Evolutionary conservation across 108 stramenopile genomes (phyloP), one percentile per base, ranked within the genome.

Genomic region (Stephanodiscus minutulus): DNA sequence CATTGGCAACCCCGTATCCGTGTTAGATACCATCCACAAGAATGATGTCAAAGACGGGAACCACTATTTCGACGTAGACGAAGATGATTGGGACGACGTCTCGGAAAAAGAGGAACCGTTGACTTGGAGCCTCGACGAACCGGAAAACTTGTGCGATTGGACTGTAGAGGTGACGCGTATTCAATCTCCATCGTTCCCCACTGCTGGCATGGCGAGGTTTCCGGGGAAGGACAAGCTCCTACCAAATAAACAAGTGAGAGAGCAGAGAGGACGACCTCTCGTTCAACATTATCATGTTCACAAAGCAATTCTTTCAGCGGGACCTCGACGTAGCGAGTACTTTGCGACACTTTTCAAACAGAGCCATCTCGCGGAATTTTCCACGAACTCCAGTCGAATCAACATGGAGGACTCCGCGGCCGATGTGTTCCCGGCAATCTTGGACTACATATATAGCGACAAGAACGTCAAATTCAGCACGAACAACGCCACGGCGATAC

Each of bases 301-400:
- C 68, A 83, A 76, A 43, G 77, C 82, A 20, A 78, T 79, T 12
- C 61, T 83, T 20, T 69, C 68, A 0, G 82, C 79, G 0, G 82
- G 55, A 13, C 77, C 82, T n/a, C 77, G 82, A 8, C 72, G 82
- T 25, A 64, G 62, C 44, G 82, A 83, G 10, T 83, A 83, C 82
- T 83, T 83, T 60, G 74, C 79, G 4, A 70, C 79, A 11, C 68
- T 81, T 46, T 82, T 82, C 64, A 76, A 77, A 37, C 76, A 77
- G 57, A 54, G 35, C 21, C 67, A 72, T 18, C 72, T 84, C 27
- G 61, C 83, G 4, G 83, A 83, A 57, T 63, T 50, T 49, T 41
- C 74, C 59, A 80, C 67, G 17, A 46, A 41, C 54, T 70, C 70
- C 15, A 83, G 79, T 58, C 54, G 47, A 7, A 83, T 84, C 46